phyloP scores from a whole-genome alignment of 129 eudicot species.

The Smallanthus sonchifolius region DNA sequence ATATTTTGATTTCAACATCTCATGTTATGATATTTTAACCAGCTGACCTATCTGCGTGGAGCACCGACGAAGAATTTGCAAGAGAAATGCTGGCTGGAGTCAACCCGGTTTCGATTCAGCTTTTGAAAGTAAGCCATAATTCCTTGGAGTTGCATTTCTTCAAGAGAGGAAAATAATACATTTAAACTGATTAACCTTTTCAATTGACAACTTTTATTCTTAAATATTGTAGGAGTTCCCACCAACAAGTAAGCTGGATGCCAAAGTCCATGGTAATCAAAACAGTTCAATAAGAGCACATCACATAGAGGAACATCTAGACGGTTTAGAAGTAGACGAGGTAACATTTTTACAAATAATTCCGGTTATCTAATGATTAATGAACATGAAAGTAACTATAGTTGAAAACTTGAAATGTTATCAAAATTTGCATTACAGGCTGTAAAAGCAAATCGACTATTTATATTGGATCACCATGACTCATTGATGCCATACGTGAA shows the following conservation, averaged over 20 bases:
- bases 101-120: constrained; percentile 47
- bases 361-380: background rate
- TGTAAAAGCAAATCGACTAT: constrained; percentile 27
- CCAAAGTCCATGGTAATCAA: constrained; percentile 46
- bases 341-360: constrained; percentile 1
- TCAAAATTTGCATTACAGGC: constrained; percentile 19
- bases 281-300: constrained; percentile 36
- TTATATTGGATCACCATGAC: constrained; percentile 51
- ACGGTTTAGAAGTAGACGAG: constrained; percentile 44
- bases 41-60: constrained; percentile 54
- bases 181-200: background rate
- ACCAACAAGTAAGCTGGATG: constrained; percentile 47
- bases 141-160: background rate
- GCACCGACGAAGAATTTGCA: constrained; percentile 62
- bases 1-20: background rate
- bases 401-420: background rate
- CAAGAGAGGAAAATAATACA: background rate
- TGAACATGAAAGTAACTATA: background rate
- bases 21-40: background rate
- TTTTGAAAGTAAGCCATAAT: constrained; percentile 33
- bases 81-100: constrained; percentile 63
- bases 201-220: background rate
- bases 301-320: constrained; percentile 30
- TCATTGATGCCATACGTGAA: constrained; percentile 39
- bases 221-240: constrained; percentile 71